Conservation (phyloP, 2,329 filamentous ascomycete species). For the Curvularia verruculosa region DNA sequence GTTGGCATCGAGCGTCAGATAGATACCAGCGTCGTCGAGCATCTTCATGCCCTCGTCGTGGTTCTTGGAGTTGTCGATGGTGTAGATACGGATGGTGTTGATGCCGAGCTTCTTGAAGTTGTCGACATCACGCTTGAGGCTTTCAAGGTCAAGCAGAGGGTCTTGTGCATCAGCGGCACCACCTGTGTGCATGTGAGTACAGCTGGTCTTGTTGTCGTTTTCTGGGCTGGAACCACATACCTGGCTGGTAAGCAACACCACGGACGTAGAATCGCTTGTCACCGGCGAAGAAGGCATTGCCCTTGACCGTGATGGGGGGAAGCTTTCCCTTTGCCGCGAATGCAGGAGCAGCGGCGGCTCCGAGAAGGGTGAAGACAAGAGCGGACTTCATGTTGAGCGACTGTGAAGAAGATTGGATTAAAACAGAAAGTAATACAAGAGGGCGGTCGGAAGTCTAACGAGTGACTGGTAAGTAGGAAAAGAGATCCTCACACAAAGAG, state of each 20-base stretch:
- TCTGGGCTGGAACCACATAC: conserved; percentile 52
- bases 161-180: conserved; percentile 59
- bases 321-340: conserved; percentile 50
- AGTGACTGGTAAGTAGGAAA: conserved; percentile 46
- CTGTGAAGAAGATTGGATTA: conserved; percentile 32
- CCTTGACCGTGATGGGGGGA: conserved; percentile 63
- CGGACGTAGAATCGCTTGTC: conserved; percentile 65
- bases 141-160: conserved; percentile 71
- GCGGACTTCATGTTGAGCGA: conserved; percentile 40
- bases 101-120: conserved; percentile 85
- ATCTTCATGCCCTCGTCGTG: conserved; percentile 86
- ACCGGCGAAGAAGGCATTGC: conserved; percentile 69
- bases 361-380: conserved; percentile 33
- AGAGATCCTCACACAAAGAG: conserved; percentile 35
- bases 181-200: conserved; percentile 44
- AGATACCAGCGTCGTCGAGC: conserved; percentile 84
- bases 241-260: conserved; percentile 69
- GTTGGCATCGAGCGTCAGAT: conserved; percentile 90
- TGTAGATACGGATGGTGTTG: conserved; percentile 92
- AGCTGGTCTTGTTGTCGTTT: conserved; percentile 39
- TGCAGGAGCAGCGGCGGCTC: conserved; percentile 35
- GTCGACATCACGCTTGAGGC: conserved; percentile 77
- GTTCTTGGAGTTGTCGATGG: conserved; percentile 81
- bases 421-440: conserved; percentile 35
- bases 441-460: conserved; percentile 39